Conservation (phyloP, 108 stramenopile species). For the Halocafeteria seosinensis region DNA sequence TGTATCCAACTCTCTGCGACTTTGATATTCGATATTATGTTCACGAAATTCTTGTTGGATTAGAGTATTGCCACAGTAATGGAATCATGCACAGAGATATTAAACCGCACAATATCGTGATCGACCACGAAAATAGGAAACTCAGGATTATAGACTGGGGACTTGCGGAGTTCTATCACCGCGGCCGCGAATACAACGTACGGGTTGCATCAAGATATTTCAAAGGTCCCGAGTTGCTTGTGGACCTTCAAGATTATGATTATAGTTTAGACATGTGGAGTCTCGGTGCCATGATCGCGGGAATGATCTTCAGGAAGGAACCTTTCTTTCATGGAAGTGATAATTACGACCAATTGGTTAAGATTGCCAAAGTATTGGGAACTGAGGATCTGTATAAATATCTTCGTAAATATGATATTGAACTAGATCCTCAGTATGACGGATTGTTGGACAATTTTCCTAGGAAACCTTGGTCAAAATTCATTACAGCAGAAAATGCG, state of each 20-base stretch:
- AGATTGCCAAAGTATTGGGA: slow-evolving; percentile 91
- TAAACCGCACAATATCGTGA: slow-evolving; percentile 99
- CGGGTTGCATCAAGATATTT: slow-evolving; percentile 97
- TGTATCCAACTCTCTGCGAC: slow-evolving; percentile 93
- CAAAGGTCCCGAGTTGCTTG: slow-evolving; percentile 95
- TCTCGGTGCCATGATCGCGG: slow-evolving; percentile 96
- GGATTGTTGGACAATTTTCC: slow-evolving; percentile 80
- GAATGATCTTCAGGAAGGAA: slow-evolving; percentile 98
- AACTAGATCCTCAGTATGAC: slow-evolving; percentile 88
- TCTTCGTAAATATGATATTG: slow-evolving; percentile 83
- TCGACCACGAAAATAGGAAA: slow-evolving; percentile 91
- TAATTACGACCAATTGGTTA: slow-evolving; percentile 97
- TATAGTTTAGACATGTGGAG: slow-evolving; percentile 99
- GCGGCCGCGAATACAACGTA: slow-evolving; percentile 98
- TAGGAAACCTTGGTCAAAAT: slow-evolving; percentile 94
- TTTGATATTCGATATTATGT: slow-evolving; percentile 98
- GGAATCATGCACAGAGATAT: slow-evolving; percentile 99
- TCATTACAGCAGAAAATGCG: slow-evolving; percentile 85
- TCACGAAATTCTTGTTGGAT: slow-evolving; percentile 88
- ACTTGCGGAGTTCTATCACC: slow-evolving; percentile 98
- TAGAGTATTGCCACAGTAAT: slow-evolving; percentile 98
- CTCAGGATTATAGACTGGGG: slow-evolving; percentile 99
- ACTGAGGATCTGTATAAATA: slow-evolving; percentile 88
- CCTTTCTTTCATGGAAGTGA: slow-evolving; percentile 92
- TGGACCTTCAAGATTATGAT: slow-evolving; percentile 98